These are phyloP conservation scores for Tephrocybe rancida DNA, from an alignment of 768 basidiomycete species.

Conservation along the genomic window DNA sequence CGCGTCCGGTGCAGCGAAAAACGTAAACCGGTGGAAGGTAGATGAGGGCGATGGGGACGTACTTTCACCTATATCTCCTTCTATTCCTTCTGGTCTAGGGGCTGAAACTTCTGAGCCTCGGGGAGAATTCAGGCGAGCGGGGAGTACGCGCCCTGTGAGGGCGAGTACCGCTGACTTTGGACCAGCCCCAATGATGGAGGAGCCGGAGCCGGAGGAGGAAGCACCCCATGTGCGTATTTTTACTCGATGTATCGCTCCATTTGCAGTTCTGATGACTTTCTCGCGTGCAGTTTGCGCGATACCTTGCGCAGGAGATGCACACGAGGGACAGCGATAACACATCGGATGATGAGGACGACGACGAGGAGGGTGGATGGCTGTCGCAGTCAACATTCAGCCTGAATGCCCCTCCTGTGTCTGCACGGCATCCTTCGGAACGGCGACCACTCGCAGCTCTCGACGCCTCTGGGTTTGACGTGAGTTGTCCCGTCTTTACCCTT, in stretches of 20 bases:
- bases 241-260: neutral
- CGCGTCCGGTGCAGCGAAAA: slow-evolving; percentile 30
- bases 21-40: slow-evolving; percentile 60
- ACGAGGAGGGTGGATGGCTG: slow-evolving; percentile 82
- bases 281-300: slow-evolving; percentile 69
- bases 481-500: slow-evolving; percentile 22
- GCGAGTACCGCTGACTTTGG: slow-evolving; percentile 71
- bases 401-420: slow-evolving; percentile 47
- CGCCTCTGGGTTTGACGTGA: slow-evolving; percentile 54
- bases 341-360: slow-evolving; percentile 66
- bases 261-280: slow-evolving; percentile 1
- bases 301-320: slow-evolving; percentile 75
- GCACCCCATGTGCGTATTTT: slow-evolving; percentile 43
- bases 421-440: slow-evolving; percentile 46
- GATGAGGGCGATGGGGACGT: slow-evolving; percentile 57
- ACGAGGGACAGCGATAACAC: slow-evolving; percentile 60
- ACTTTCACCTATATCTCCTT: neutral
- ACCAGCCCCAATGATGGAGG: slow-evolving; percentile 47
- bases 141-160: slow-evolving; percentile 40
- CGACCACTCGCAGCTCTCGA: slow-evolving; percentile 37
- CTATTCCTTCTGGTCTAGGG: neutral
- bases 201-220: slow-evolving; percentile 44
- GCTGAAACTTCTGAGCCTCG: slow-evolving; percentile 28
- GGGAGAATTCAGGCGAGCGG: slow-evolving; percentile 62
- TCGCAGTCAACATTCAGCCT: slow-evolving; percentile 75